Evolutionary conservation across 108 stramenopile genomes (phyloP), one percentile per base, ranked within the genome.

Genomic region (Nitzschia sp.): DNA sequence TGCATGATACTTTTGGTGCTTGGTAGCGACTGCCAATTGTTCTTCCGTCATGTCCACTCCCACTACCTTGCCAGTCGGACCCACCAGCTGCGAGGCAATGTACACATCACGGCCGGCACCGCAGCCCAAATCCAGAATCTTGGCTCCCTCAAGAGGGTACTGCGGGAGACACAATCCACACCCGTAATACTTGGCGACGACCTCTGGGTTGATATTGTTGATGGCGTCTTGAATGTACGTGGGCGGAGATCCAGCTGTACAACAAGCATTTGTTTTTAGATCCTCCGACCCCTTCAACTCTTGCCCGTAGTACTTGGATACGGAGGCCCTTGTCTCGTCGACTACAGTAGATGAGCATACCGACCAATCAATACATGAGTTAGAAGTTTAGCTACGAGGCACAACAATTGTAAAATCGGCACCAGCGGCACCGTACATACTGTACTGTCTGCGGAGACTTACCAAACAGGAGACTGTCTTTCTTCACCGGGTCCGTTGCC

Each of bases 41-140:
- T 95, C 98, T 36, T 81, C 75, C 26, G 98, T 98, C 98, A 98
- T 98, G 71, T 98, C 98, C n/a, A 98, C 97, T 6, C 98, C 98
- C 48, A 96, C 88, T 13, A 98, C 98, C 31, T 63, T 70, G 1
- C 98, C 98, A 8, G 69, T 76, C 1, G 82, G 48, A 2, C 98
- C 98, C 0, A 97, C 96, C 48, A 97, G 75, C 66, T 97, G 95
- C 48, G 90, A 81, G 32, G 91, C 92, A 63, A 96, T 82, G 84
- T 93, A 98, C 46, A 95, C 96, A 75, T 98, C 98, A 1, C 98
- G 72, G 11, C 98, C 98, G 23, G 94, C 83, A 21, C 98, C 98
- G 73, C 94, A 93, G 17, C 98, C 98, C 31, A 98, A 75, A 72
- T 98, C 98, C 52, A 98, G 68, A 5, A 98, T 87, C 6, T 71